phyloP scores from a whole-genome alignment of 768 basidiomycete genomes.

The Boletellus ananiceps region DNA sequence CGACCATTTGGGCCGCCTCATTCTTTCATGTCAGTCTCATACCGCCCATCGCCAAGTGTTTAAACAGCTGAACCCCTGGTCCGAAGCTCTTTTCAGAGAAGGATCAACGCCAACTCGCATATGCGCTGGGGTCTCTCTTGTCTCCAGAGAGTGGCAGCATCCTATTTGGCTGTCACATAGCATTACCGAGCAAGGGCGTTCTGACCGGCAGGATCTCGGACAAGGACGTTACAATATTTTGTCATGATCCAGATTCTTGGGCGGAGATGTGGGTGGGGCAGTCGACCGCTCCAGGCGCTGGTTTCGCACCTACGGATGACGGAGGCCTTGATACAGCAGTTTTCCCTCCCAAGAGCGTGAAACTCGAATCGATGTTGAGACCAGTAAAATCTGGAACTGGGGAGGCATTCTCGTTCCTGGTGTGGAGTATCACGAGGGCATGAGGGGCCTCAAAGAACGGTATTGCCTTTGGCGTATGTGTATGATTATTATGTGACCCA shows the following conservation, averaged over 20 bases:
- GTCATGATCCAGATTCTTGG: constrained; percentile 27
- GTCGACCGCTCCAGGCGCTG: neutral
- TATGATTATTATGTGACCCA: too few species aligned
- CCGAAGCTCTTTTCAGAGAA: constrained; percentile 25
- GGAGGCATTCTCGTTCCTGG: constrained; percentile 5
- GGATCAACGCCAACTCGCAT: constrained; percentile 23
- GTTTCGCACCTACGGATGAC: too few species aligned
- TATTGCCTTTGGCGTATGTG: too few species aligned
- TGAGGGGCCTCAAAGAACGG: neutral
- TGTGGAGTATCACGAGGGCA: constrained; percentile 20
- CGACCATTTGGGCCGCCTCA: constrained; percentile 45
- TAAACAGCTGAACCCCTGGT: constrained; percentile 18
- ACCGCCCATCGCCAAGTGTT: constrained; percentile 18
- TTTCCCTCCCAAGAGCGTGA: constrained; percentile 32
- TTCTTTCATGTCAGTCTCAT: constrained; percentile 38
- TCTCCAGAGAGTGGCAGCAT: constrained; percentile 27
- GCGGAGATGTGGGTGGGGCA: constrained; percentile 22
- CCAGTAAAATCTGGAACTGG: neutral
- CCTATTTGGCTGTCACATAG: constrained; percentile 29
- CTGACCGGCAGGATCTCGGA: neutral
- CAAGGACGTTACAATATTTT: constrained; percentile 15
- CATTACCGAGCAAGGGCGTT: constrained; percentile 9
- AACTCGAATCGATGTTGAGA: constrained; percentile 25
- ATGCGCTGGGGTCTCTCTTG: constrained; percentile 24
- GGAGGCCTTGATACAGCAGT: neutral